Evolutionary conservation across 2,329 filamentous ascomycete species (phyloP), one percentile per base, ranked within the genome.

Genomic region (Arthrobotrys sinensis): DNA sequence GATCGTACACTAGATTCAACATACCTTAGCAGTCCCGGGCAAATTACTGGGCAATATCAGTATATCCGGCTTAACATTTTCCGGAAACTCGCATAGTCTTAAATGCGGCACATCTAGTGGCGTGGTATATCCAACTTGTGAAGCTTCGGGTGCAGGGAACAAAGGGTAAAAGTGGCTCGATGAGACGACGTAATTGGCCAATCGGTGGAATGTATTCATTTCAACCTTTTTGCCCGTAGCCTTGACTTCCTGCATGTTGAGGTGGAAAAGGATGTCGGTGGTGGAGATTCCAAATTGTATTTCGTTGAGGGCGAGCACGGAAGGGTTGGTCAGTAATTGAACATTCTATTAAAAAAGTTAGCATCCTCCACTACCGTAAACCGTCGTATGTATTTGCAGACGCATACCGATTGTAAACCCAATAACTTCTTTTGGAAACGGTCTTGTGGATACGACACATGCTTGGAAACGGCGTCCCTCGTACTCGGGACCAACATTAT

Each of bases 131-230:
- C 87, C 1, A 69, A 93, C 85, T 80, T 86, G 89, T 72, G 89
- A 87, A 60, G 94, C 88, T 63, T 92, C 90, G 11, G 90, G 88
- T 0, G 95, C 91, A 4, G 96, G 96, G 82, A 94, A 97, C 0
- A 98, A 85, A 0, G 96, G 96, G 82, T 93, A 93, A 84, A 94
- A 98, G 83, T 96, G 94, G 5, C 94, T 87, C 85, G 98, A 96
- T 84, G 97, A 92, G 72, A 99, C 89, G 16, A 99, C 84, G 81
- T 96, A 91, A 19, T 90, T 88, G 4, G 92, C 90, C 55, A 94
- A 85, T n/a, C 95, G 86, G 14, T 90, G 89, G 82, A 95, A 87
- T 28, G 92, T 82, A 80, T 92, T 90, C 0, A 87, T 84, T 66
- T 90, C 88, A 7, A 84, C 83, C 0, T 88, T 87, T 60, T 86